Evolutionary conservation across 1,284 basidiomycete genomes (phyloP).

Genomic region (Moesziomyces antarcticus): DNA sequence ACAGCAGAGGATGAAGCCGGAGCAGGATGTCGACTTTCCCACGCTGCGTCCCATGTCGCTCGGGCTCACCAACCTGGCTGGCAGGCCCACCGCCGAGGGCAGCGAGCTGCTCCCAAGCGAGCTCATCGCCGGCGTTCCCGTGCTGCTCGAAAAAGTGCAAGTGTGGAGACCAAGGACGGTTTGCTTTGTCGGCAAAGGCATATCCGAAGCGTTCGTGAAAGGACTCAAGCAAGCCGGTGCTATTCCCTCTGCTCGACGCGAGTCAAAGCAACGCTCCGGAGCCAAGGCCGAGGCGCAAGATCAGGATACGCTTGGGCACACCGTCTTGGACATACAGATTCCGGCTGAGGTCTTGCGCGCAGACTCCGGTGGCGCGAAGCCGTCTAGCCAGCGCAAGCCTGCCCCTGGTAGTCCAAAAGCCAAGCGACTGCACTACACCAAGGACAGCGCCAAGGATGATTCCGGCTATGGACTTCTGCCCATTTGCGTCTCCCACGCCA

Average conservation of each 20-base stretch:
- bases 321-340: background rate
- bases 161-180: slow-evolving; percentile 37
- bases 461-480: slow-evolving; percentile 39
- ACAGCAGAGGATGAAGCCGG: slow-evolving; percentile 30
- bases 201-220: slow-evolving; percentile 40
- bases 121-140: slow-evolving; percentile 39
- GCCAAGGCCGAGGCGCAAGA: slow-evolving; percentile 4
- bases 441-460: slow-evolving; percentile 42
- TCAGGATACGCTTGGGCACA: background rate
- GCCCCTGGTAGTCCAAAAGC: background rate
- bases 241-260: background rate
- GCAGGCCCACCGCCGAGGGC: slow-evolving; percentile 45
- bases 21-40: slow-evolving; percentile 41
- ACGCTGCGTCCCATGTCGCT: slow-evolving; percentile 26
- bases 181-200: slow-evolving; percentile 49
- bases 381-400: background rate
- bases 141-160: slow-evolving; percentile 33
- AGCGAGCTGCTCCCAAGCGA: slow-evolving; percentile 40
- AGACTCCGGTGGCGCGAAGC: background rate
- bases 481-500: slow-evolving; percentile 24
- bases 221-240: slow-evolving; percentile 34
- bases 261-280: too few relatives aligned
- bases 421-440: slow-evolving; percentile 32
- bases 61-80: slow-evolving; percentile 43
- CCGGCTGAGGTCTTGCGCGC: slow-evolving; percentile 9